Conservation (phyloP, 768 basidiomycete species). For the Mycena alexandri region DNA sequence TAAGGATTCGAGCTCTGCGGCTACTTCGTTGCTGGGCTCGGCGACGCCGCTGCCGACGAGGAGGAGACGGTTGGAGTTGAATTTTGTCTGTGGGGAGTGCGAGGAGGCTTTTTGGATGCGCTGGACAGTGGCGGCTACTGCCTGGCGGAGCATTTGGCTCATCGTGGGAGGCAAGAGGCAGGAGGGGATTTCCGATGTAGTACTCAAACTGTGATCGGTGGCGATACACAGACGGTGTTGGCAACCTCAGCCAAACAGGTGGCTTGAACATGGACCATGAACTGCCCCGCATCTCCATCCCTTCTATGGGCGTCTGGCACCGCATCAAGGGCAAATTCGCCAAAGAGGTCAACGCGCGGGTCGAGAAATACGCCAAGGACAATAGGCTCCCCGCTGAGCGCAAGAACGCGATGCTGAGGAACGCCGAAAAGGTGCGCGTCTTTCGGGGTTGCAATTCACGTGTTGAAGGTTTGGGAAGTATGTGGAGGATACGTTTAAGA, state of each 20-base stretch:
- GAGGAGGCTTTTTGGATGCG: constrained; percentile 14
- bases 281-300: constrained; percentile 26
- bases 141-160: constrained; percentile 37
- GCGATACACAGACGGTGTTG: no score
- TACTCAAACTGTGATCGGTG: no score
- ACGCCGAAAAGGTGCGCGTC: constrained; percentile 8
- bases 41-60: constrained; percentile 4
- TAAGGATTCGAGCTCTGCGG: constrained; percentile 47
- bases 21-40: background rate
- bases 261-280: constrained; percentile 18
- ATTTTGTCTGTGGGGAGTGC: constrained; percentile 13
- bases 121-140: constrained; percentile 34
- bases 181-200: no score
- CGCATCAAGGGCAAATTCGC: constrained; percentile 16
- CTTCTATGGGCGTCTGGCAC: constrained; percentile 33
- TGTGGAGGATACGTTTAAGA: constrained; percentile 71
- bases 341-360: background rate
- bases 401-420: constrained; percentile 5
- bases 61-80: constrained; percentile 14
- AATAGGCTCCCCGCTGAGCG: constrained; percentile 1
- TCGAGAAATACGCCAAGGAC: constrained; percentile 7
- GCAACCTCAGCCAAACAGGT: no score
- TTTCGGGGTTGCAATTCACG: background rate
- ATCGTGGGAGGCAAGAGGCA: background rate
- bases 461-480: constrained; percentile 54